These are phyloP conservation scores for Cyathus striatus DNA, from an alignment of 768 basidiomycete species.

Conservation along the genomic window DNA sequence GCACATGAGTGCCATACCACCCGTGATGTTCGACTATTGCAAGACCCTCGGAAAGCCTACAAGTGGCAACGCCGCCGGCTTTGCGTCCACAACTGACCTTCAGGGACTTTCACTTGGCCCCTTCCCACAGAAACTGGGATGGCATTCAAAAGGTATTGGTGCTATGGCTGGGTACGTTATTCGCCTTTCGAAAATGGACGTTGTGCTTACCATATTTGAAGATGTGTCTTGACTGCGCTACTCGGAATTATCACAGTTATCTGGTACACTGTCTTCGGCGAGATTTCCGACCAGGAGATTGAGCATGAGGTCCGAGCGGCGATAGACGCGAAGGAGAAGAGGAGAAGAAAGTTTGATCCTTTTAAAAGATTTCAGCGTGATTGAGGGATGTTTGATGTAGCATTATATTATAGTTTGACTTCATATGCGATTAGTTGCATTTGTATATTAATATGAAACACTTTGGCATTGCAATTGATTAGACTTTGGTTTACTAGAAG, in stretches of 20 bases:
- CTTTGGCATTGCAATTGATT: too few relatives aligned
- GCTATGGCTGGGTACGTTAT: constrained; percentile 65
- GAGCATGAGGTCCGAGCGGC: constrained; percentile 61
- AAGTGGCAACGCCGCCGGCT: constrained; percentile 87
- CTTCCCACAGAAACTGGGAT: constrained; percentile 66
- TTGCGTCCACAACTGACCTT: constrained; percentile 64
- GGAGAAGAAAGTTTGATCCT: too few relatives aligned
- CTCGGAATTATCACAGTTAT: constrained; percentile 77
- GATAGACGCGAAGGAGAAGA: constrained; percentile 52
- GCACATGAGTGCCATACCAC: constrained; percentile 44
- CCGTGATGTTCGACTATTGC: constrained; percentile 69
- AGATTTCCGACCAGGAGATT: constrained; percentile 74
- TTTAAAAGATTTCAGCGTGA: too few relatives aligned
- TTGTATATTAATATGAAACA: too few relatives aligned
- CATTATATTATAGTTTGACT: too few relatives aligned
- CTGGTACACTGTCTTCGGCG: constrained; percentile 83
- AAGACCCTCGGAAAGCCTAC: constrained; percentile 46
- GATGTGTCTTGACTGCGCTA: constrained; percentile 78
- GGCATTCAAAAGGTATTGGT: constrained; percentile 67
- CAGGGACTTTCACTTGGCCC: constrained; percentile 62
- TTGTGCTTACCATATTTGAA: constrained; percentile 22
- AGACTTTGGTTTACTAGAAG: too few relatives aligned
- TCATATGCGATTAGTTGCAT: too few relatives aligned
- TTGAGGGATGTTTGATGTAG: too few relatives aligned
- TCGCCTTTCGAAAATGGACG: constrained; percentile 5